Evolutionary conservation across 2,329 filamentous ascomycete species (phyloP), one percentile per base, ranked within the genome.

Genomic region (Mycogone perniciosa): DNA sequence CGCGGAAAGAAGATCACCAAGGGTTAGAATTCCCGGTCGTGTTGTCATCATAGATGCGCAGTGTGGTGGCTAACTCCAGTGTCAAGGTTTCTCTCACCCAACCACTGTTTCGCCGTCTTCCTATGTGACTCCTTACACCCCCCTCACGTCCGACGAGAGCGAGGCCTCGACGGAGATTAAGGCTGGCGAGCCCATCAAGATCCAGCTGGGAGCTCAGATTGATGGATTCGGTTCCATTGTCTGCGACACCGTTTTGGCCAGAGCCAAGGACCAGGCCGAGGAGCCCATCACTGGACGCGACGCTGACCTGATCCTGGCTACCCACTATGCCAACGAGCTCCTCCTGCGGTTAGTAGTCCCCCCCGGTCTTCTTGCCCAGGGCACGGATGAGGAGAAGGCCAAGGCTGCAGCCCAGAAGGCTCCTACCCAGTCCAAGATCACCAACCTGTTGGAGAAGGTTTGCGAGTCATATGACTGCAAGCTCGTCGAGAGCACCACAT

Each of bases 131-230:
- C 93, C 93, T 46, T 97, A 96, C 77, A 99, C 93, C 43, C 93
- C 93, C 46, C 79, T 99, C 62, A 84, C 82, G 60, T 84, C 90
- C 57, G 93, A 99, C 65, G 77, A 86, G 69, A 83, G 86, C 67
- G 93, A 99, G 76, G 89, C 92, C 55, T 81, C 79, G 52, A 77
- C 80, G 44, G 83, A 85, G 64, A 79, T 99, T 62, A 88, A 96
- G 76, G 80, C 85, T 46, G 87, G 85, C 56, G 93, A 99, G 75
- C 75, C 88, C 55, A 81, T 96, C 74, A 99, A 99, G 82, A 93
- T 99, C 69, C 93, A 99, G 75, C 83, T 99, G n/a, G 93, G 93
- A 65, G 93, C 93, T 47, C 93, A 99, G 76, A 96, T 99, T 57
- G 89, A 97, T 74, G 93, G 93, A 49, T 95, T 97, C 66, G 90